Percentiles rank a stretch among this genome's conserved stretches.
Evolutionary conservation across 257 asterid species (phyloP).

Genomic region (Nicotiana otophora): DNA sequence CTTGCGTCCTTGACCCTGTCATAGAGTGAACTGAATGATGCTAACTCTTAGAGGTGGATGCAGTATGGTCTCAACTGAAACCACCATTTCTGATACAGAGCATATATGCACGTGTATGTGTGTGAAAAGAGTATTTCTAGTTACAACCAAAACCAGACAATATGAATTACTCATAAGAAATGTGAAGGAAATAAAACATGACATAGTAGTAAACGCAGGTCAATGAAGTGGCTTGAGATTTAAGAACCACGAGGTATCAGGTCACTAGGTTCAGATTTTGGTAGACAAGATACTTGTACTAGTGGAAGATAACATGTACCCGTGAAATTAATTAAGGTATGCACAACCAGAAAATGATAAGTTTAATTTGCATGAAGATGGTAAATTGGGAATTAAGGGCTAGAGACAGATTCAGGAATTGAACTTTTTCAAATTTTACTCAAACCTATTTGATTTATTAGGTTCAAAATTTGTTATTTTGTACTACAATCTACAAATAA

Average conservation of each 20-base stretch:
- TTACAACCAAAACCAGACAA: not conserved
- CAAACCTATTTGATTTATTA: not conserved
- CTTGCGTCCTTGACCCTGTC: not conserved
- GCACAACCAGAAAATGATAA: not conserved
- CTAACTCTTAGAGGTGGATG: too few species aligned
- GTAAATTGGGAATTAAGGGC: not conserved
- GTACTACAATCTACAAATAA: too few species aligned
- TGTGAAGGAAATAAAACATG: not conserved
- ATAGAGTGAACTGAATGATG: not conserved
- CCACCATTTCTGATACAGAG: not conserved
- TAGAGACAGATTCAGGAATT: not conserved
- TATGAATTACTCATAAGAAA: not conserved
- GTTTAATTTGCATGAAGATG: not conserved
- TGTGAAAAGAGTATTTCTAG: not conserved
- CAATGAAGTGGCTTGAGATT: not conserved
- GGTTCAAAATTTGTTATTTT: too few species aligned
- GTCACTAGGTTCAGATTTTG: too few species aligned
- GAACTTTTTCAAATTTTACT: not conserved
- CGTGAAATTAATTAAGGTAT: too few species aligned
- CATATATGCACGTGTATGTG: too few species aligned
- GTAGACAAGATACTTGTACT: too few species aligned
- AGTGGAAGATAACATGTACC: too few species aligned
- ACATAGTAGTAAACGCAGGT: not conserved
- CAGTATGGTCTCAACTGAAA: not conserved
- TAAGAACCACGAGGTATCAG: too few species aligned